Evolutionary conservation across 2,329 filamentous ascomycete genomes (phyloP).

Genomic region (Verticillium longisporum): DNA sequence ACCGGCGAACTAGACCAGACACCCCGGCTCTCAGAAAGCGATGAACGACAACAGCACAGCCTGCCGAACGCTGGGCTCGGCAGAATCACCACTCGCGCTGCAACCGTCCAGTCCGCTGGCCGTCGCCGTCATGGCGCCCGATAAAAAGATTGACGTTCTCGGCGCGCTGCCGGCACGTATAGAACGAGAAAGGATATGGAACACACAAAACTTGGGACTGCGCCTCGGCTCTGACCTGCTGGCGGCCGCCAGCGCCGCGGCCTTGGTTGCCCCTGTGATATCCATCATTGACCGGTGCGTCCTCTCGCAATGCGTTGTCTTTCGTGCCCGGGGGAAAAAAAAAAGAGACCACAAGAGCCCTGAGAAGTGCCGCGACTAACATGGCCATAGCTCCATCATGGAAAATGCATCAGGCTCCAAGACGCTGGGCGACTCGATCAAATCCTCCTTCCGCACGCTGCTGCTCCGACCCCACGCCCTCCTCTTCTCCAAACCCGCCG

Average conservation of each 20-base stretch:
- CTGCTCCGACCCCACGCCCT: constrained; percentile 53
- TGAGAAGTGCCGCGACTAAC: no score
- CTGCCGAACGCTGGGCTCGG: neutral
- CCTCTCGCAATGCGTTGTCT: neutral
- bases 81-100: constrained; percentile 4
- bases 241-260: constrained; percentile 65
- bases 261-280: constrained; percentile 75
- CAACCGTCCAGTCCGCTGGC: constrained; percentile 24
- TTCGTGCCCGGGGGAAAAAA: neutral
- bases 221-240: constrained; percentile 62
- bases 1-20: neutral
- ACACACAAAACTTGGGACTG: constrained; percentile 63
- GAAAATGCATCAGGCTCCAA: constrained; percentile 70
- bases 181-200: constrained; percentile 45
- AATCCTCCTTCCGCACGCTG: constrained; percentile 48
- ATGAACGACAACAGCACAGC: neutral
- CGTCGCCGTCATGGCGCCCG: constrained; percentile 19
- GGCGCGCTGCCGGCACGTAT: neutral
- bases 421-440: constrained; percentile 53
- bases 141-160: constrained; percentile 8
- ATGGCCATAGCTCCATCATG: constrained; percentile 58
- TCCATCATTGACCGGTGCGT: constrained; percentile 79
- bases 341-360: no score
- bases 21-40: neutral
- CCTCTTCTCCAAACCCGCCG: constrained; percentile 59